Evolutionary conservation across 2,329 filamentous ascomycete species (phyloP).

Genomic region (Paraphoma chrysanthemicola): DNA sequence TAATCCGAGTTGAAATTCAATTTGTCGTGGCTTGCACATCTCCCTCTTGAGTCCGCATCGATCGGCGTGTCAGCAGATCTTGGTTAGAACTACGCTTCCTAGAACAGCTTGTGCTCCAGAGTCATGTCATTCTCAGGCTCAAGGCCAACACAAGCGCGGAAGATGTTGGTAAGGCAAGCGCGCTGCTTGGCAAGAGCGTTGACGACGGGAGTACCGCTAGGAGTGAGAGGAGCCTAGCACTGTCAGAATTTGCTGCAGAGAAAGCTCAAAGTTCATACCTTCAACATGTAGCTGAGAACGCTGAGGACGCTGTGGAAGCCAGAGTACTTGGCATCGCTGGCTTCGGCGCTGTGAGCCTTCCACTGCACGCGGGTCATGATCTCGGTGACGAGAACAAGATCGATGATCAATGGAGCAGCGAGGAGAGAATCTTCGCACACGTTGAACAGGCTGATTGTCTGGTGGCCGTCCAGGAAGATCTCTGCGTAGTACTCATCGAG

Average conservation of each 20-base stretch:
- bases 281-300: conserved; percentile 98
- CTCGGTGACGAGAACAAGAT: conserved; percentile 89
- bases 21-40: neutral
- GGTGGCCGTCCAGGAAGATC: conserved; percentile 98
- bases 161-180: conserved; percentile 93
- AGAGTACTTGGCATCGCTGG: conserved; percentile 73
- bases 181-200: conserved; percentile 97
- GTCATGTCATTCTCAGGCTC: conserved; percentile 99
- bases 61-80: neutral
- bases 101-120: conserved; percentile 95
- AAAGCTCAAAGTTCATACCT: conserved; percentile 51
- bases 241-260: too few relatives aligned
- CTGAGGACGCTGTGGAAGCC: conserved; percentile 97
- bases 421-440: conserved; percentile 98
- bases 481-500: conserved; percentile 99
- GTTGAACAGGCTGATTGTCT: conserved; percentile 98
- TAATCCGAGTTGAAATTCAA: conserved; percentile 14
- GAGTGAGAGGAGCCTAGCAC: conserved; percentile 82
- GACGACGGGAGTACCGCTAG: conserved; percentile 92
- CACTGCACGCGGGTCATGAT: conserved; percentile 99
- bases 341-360: conserved; percentile 67
- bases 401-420: conserved; percentile 95
- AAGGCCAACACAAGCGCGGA: conserved; percentile 94
- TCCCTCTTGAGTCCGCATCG: neutral
- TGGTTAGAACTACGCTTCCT: neutral